Base-by-base conservation (phyloP, 1,139 yeast genomes). In the Arxiozyma telluris region DNA sequence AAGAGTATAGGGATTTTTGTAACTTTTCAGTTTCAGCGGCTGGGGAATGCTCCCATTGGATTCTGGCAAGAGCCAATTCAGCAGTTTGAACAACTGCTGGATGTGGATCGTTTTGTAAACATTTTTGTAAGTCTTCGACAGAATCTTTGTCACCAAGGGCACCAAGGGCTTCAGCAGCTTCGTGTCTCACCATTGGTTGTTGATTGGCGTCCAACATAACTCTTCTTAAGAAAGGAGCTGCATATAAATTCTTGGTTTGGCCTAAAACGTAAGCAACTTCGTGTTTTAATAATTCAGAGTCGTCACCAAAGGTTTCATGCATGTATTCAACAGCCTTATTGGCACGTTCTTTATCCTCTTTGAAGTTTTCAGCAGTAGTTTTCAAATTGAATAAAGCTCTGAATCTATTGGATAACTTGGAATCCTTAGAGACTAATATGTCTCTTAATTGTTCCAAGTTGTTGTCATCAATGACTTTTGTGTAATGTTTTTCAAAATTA, bases 211-310 rank as follows among this genome's bases (percentile, higher is more conserved):
- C 84, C 55, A 74, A 72, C 62, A 93, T 78, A 41, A 88, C 95
- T n/a, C 77, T 76, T 68, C 89, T 80, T 59, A 94, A 78, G 54
- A 81, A 78, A 48, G 85, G 83, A 54, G 94, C 87, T 54, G 96
- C 91, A 54, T 80, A 72, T 61, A 83, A 68, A 72, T 91, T 91
- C 66, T 86, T 83, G 52, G 97, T 90, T 72, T 94, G 99, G 47
- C 99, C 99, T 59, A 94, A 76, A n/a, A 93, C 98, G 65, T 94
- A 94, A 7, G 98, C 98, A 54, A 93, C 95, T 72, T 94, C 99
- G 69, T 94, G 99, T 74, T 94, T 94, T 67, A 94, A 78, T 54
- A 94, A 79, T 72, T 94, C 98, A n/a, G 96, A 85, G 38, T 60
- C 58, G 55, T 81, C 81, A 66, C 89, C 97, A 68, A 94, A 94